phyloP scores from a whole-genome alignment of 108 stramenopile genomes.

The Fragilariopsis cylindrus region DNA sequence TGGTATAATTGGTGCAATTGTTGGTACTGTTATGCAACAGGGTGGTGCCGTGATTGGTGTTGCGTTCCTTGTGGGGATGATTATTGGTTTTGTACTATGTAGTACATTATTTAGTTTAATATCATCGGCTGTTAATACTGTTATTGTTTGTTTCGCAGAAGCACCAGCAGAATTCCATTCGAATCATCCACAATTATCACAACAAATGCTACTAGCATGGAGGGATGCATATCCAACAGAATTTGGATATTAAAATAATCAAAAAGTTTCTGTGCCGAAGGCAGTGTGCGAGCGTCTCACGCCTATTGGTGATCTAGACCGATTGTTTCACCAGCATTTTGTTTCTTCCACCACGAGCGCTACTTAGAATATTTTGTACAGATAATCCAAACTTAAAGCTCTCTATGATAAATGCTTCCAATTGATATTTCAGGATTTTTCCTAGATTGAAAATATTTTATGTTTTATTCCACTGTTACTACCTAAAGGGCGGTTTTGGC shows the following conservation, averaged over 20 bases:
- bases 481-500: too few relatives aligned
- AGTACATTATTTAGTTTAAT: constrained; percentile 66
- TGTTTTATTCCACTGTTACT: too few relatives aligned
- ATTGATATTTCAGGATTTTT: too few relatives aligned
- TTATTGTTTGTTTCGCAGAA: constrained; percentile 89
- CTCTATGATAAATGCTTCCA: too few relatives aligned
- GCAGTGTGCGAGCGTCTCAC: too few relatives aligned
- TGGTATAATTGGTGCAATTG: constrained; percentile 44
- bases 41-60: constrained; percentile 12
- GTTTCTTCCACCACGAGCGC: too few relatives aligned
- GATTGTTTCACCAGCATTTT: too few relatives aligned
- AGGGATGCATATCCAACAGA: constrained; percentile 30
- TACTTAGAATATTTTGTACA: too few relatives aligned
- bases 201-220: constrained; percentile 76
- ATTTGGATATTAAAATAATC: background rate
- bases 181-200: constrained; percentile 80
- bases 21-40: constrained; percentile 14
- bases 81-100: constrained; percentile 61
- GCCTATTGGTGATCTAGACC: too few relatives aligned
- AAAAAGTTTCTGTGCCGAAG: too few relatives aligned
- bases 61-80: constrained; percentile 44
- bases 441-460: too few relatives aligned
- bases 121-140: constrained; percentile 79
- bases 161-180: constrained; percentile 77
- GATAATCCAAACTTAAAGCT: too few relatives aligned